A percentile compares a stretch with the other conserved stretches of the same genome.
phyloP scores from a whole-genome alignment of 306 rosid species.

The Rosa multiflora region DNA sequence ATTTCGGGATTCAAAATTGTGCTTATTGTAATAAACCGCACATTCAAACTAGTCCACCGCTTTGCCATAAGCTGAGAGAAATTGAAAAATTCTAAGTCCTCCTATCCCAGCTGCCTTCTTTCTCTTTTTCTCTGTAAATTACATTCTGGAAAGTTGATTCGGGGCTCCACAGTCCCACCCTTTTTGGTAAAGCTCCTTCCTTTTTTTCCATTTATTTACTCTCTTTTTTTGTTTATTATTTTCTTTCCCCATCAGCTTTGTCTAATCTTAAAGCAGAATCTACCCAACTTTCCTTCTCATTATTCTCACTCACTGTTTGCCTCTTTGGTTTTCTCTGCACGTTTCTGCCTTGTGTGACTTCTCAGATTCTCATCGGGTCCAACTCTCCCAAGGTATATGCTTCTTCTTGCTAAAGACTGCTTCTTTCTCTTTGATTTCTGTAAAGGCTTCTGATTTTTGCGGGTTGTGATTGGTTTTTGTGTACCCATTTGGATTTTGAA shows the following conservation, averaged over 20 bases:
- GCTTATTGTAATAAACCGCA: not conserved
- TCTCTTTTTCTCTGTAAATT: not conserved
- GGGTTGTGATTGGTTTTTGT: not conserved
- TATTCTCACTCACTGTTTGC: not conserved
- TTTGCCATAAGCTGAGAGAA: not conserved
- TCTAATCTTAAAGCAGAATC: constrained; percentile 19
- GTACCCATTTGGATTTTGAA: not conserved
- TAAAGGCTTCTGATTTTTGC: not conserved
- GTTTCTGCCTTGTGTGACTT: constrained; percentile 4
- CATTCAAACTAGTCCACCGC: not conserved
- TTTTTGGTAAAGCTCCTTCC: not conserved
- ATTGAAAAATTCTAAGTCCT: not conserved
- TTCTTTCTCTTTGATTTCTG: not conserved
- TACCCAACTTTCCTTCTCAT: constrained; percentile 11
- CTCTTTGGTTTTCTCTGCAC: constrained; percentile 11
- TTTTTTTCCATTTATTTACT: not conserved
- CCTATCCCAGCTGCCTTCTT: not conserved
- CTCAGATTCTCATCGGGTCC: not conserved
- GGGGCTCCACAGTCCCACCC: constrained; percentile 6
- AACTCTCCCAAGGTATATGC: constrained; percentile 10
- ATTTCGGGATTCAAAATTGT: not conserved
- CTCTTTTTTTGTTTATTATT: not conserved
- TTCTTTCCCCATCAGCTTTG: not conserved
- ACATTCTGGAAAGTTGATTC: constrained; percentile 22
- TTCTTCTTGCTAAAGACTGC: not conserved